These are phyloP conservation scores for Jaapia argillacea DNA, from an alignment of 768 basidiomycete species.

Conservation along the genomic window DNA sequence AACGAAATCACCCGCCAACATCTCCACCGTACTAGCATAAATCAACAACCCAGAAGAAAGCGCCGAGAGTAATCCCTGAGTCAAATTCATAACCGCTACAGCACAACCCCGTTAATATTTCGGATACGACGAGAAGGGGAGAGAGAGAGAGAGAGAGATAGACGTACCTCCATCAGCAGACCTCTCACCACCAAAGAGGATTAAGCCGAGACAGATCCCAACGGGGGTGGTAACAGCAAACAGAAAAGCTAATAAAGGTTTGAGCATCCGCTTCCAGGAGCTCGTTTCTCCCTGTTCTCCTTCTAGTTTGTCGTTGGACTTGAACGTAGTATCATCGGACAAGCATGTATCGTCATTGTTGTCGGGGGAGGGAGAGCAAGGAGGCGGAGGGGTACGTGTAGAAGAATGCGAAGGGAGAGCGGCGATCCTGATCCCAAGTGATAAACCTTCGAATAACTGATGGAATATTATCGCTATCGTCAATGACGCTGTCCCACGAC, in stretches of 20 bases:
- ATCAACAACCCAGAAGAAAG: constrained; percentile 78
- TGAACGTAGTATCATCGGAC: constrained; percentile 7
- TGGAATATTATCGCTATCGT: constrained; percentile 72
- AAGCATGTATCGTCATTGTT: not conserved
- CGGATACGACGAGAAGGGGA: constrained; percentile 2
- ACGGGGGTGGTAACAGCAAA: constrained; percentile 70
- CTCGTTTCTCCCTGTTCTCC: not conserved
- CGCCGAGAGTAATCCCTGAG: constrained; percentile 72
- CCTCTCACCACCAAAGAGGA: constrained; percentile 4
- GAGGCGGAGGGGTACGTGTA: constrained; percentile 4
- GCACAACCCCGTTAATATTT: too few relatives aligned
- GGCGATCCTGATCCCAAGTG: constrained; percentile 73
- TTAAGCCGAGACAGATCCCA: constrained; percentile 54
- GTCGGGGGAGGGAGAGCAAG: constrained; percentile 8
- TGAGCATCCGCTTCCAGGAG: constrained; percentile 22
- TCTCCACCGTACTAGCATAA: constrained; percentile 77
- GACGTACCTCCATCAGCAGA: constrained; percentile 1
- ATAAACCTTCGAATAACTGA: constrained; percentile 78
- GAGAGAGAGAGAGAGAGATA: not conserved
- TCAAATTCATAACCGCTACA: constrained; percentile 39
- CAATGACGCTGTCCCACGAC: constrained; percentile 62
- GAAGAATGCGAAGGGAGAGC: constrained; percentile 36
- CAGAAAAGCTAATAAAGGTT: constrained; percentile 43
- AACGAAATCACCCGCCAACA: constrained; percentile 81
- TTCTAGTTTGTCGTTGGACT: not conserved